Evolutionary conservation across 345 rosid species (phyloP).

Genomic region (Arabis alpina): DNA sequence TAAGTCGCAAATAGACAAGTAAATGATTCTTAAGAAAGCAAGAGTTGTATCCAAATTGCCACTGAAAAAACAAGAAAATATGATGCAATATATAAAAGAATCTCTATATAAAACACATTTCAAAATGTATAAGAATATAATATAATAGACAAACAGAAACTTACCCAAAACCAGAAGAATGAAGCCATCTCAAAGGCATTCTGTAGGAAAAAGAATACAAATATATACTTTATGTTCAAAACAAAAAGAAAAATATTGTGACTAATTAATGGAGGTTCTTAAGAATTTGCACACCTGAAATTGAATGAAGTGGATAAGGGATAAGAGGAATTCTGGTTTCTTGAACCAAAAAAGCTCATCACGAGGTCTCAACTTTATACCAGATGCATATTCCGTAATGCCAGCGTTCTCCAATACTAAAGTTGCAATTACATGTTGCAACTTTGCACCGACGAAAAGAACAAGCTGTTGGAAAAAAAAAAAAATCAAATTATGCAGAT

Average conservation of each 20-base stretch:
- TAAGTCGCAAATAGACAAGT: conserved; percentile 72
- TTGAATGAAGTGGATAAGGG: conserved; percentile 85
- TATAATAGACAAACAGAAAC: neutral
- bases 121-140: neutral
- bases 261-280: neutral
- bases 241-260: neutral
- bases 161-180: conserved; percentile 98
- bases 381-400: conserved; percentile 53
- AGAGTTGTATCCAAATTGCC: conserved; percentile 94
- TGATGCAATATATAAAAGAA: conserved; percentile 16
- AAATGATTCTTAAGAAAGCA: conserved; percentile 78
- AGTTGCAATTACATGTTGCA: conserved; percentile 90
- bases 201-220: conserved; percentile 49
- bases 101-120: neutral
- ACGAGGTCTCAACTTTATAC: conserved; percentile 69
- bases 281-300: conserved; percentile 67
- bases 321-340: conserved; percentile 77
- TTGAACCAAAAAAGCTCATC: conserved; percentile 98
- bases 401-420: conserved; percentile 77
- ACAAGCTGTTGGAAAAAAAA: conserved; percentile 41
- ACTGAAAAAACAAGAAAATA: conserved; percentile 53
- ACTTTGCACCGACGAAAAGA: conserved; percentile 77
- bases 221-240: conserved; percentile 27
- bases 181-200: conserved; percentile 95
- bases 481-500: neutral